phyloP scores from a whole-genome alignment of 345 rosid species.

The Brassica cretica region DNA sequence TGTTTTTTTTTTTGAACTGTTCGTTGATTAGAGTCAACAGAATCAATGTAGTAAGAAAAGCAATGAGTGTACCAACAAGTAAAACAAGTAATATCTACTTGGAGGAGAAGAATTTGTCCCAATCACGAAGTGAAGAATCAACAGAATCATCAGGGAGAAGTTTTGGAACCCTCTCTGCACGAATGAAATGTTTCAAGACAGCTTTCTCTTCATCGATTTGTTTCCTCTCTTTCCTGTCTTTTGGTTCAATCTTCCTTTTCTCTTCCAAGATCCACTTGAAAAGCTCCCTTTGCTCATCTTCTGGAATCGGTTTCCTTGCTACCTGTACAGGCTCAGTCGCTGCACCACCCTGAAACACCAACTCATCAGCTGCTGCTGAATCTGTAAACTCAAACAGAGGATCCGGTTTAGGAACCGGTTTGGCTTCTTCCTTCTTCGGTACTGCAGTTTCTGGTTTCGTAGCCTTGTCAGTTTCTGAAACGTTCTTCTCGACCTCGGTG shows the following conservation, averaged over 20 bases:
- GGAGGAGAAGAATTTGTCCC: conserved; percentile 41
- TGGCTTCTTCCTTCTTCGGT: conserved; percentile 32
- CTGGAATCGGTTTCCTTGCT: conserved; percentile 55
- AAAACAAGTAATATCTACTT: conserved; percentile 28
- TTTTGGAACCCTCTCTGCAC: conserved; percentile 54
- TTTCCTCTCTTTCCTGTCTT: conserved; percentile 50
- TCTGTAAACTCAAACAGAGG: conserved; percentile 30
- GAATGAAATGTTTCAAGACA: conserved; percentile 62
- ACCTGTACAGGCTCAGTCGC: conserved; percentile 37
- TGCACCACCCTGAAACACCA: conserved; percentile 14
- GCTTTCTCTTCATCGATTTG: conserved; percentile 66
- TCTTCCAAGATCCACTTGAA: conserved; percentile 78
- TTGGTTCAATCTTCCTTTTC: conserved; percentile 65
- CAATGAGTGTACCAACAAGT: conserved; percentile 25
- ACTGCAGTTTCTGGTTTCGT: conserved; percentile 33
- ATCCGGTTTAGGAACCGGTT: conserved; percentile 16
- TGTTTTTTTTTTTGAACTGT: background rate
- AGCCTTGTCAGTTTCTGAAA: conserved; percentile 14
- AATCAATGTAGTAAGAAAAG: conserved; percentile 4
- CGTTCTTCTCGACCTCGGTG: conserved; percentile 29
- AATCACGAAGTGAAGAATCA: conserved; percentile 31
- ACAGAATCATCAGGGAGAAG: conserved; percentile 44
- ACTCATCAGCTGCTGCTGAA: conserved; percentile 24
- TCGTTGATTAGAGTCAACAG: conserved; percentile 19
- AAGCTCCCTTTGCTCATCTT: conserved; percentile 70